A percentile compares a stretch with the other conserved stretches of the same genome.
Conservation (phyloP, 148 eudicot genomes). For the Spergularia bocconei region DNA sequence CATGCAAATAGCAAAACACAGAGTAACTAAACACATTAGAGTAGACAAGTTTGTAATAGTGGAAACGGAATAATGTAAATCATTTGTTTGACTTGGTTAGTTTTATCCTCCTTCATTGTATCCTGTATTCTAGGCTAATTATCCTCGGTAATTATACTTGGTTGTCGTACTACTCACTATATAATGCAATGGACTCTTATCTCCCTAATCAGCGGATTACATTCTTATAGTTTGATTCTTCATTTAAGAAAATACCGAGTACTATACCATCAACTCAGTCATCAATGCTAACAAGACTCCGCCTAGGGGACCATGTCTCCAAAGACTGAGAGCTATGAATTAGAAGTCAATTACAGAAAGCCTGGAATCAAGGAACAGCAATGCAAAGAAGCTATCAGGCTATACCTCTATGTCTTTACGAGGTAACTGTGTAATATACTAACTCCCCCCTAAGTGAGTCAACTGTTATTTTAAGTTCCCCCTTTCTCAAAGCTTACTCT, state of each 20-base stretch:
- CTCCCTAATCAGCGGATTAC: no score
- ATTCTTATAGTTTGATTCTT: background rate
- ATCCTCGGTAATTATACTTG: no score
- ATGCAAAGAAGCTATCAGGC: background rate
- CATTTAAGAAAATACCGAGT: background rate
- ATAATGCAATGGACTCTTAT: no score
- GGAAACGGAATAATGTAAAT: no score
- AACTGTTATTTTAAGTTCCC: background rate
- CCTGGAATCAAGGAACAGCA: background rate
- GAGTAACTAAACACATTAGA: background rate
- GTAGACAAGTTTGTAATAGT: background rate
- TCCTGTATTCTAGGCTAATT: no score
- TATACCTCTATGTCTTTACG: background rate
- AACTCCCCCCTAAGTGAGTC: background rate
- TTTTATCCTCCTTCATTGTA: no score
- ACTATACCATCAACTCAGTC: background rate
- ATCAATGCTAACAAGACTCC: slow-evolving; percentile 2
- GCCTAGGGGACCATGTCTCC: background rate
- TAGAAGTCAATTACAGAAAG: background rate
- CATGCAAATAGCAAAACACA: slow-evolving; percentile 5
- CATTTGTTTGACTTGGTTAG: no score
- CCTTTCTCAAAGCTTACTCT: background rate
- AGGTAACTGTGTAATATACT: background rate
- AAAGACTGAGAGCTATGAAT: background rate
- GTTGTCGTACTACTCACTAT: no score